Evolutionary conservation across 2,329 filamentous ascomycete genomes (phyloP).

Genomic region (Trichoderma sp.): DNA sequence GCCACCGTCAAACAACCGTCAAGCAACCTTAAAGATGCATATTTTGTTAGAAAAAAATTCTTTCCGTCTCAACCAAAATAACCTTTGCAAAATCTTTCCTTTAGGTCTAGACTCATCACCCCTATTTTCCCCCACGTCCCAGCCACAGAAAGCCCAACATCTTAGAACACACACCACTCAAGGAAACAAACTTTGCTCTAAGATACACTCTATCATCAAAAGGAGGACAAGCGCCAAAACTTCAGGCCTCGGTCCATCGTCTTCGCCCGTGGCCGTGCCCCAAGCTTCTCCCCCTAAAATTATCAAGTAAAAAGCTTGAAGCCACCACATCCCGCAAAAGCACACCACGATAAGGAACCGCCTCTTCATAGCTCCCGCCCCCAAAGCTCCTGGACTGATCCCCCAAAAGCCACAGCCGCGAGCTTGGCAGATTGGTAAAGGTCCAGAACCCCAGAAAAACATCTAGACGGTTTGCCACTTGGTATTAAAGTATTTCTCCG

Average conservation of each 20-base stretch:
- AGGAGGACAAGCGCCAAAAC: neutral
- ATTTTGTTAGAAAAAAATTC: neutral
- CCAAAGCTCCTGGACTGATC: neutral
- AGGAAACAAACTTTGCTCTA: neutral
- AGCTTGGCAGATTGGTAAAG: neutral
- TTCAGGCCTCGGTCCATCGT: neutral
- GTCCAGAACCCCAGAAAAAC: neutral
- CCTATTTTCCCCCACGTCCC: neutral
- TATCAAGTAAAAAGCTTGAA: neutral
- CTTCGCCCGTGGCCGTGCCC: neutral
- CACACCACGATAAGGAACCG: neutral
- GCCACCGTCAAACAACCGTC: no score
- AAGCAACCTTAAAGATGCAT: neutral
- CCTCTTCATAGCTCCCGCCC: neutral
- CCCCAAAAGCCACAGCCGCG: conserved; percentile 3
- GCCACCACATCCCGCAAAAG: neutral
- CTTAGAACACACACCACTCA: neutral
- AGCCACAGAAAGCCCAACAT: neutral
- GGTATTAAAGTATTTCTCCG: conserved; percentile 9
- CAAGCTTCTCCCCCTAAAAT: neutral
- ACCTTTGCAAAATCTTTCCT: neutral
- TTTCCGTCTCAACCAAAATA: neutral
- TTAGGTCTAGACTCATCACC: neutral
- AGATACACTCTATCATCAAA: neutral
- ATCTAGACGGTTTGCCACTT: neutral